Evolutionary conservation across 106 monocot species (phyloP), one percentile per base, ranked within the genome.

Genomic region (Ottelia alismoides): DNA sequence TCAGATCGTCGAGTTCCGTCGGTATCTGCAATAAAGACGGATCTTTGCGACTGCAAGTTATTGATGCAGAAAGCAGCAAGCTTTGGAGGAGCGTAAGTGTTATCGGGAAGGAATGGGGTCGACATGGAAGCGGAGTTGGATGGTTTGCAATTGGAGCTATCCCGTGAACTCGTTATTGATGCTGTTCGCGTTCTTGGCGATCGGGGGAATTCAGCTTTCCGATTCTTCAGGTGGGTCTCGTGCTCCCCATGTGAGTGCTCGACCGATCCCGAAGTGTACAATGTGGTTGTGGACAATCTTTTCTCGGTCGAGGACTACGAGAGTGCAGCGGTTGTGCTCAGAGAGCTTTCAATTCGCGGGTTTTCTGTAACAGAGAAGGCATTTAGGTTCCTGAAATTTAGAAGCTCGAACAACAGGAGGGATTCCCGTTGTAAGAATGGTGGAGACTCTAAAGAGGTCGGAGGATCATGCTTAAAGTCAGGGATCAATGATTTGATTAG

Each of bases 401-500:
- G 61, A 11, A 23, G 62, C 26, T 52, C 47, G 25, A n/a, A 12
- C 18, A 48, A 4, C 21, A 20, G 53, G 1, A 68, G 57, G 57
- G 64, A 70, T 24, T 67, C 65, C 0, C 68, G 72, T 7, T 22
- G 22, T 27, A 58, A 22, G 49, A 51, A 77, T 3, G 30, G 40
- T 29, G 60, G 63, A 31, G 47, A 57, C 0, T 44, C 81, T 48
- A 70, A 52, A 47, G 17, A 22, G n/a, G 72, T 59, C 0, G 53
- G 67, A 1, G 78, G 81, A 6, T 73, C 77, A 49, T 91, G 81
- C 31, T 58, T 74, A 22, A 70, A 67, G 10, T 81, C 90, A 3
- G 90, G 90, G 10, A 75, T 76, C 24, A 54, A 75, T 53, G 72
- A 77, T 7, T 64, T 91, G 62, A 76, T 91, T 47, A 81, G 69